Base-by-base conservation (phyloP, 2,329 filamentous ascomycete species). In the Colletotrichum orchidophilum region DNA sequence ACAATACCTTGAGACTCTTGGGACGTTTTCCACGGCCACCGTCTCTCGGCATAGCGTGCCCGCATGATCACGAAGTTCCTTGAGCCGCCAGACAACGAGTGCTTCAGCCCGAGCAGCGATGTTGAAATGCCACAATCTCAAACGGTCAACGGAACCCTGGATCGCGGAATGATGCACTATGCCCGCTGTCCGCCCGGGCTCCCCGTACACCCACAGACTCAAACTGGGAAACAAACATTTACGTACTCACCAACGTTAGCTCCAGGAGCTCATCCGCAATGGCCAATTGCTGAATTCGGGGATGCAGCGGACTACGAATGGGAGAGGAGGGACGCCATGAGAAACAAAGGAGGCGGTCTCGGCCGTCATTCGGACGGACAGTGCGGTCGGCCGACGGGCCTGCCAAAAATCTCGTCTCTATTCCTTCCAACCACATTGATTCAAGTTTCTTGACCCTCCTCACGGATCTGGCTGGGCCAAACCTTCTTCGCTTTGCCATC, bases 71-170 rank as follows among this genome's bases (percentile, higher is more conserved):
- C 4, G 12, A 53, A 52, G 5, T 6, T 15, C 9, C 26, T 18
- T 21, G 11, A 53, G 49, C 46, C n/a, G 7, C 46, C 24, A 21
- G 60, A 15, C 49, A 63, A n/a, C 4, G n/a, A 9, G 46, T 27
- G n/a, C 18, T 21, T 46, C 58, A 50, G n/a, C 27, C 46, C 15
- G 21, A 35, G 15, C 15, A 63, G 60, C 24, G 13, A 3, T 33
- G 24, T 31, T 2, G 11, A 27, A 24, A 50, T 21, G 27, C 39
- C 21, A 31, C 13, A 49, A 29, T 29, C 50, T 53, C 57, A 67
- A 70, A 71, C 68, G 42, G 52, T 67, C 57, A 57, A 71, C 57
- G 42, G 58, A 71, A 71, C 63, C 67, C 58, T 71, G 53, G 58
- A 53, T 54, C 52, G 12, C 53, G 64, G 35, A 42, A 55, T 39